Evolutionary conservation across 352 stramenopile genomes (phyloP), one percentile per base, ranked within the genome.

Genomic region (Phytophthora chlamydospora): DNA sequence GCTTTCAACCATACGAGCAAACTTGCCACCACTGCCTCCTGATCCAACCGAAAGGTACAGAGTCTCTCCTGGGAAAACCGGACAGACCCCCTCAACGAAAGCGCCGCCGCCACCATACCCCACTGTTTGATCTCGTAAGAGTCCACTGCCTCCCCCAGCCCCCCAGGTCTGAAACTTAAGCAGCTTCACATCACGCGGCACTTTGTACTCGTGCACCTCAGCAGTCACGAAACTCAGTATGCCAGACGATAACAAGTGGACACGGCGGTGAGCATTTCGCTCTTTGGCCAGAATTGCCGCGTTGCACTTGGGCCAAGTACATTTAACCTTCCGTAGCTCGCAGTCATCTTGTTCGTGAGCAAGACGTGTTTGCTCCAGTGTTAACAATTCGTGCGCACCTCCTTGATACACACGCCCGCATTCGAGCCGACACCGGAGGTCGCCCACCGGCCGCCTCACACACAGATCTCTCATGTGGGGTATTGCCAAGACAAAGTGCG

Each of bases 101-200:
- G 82, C 82, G 4, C 84, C 84, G 8, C 84, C 84, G 19, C 84
- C 84, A 14, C 84, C 84, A 29, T 79, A 67, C 4, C 84, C 84
- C 9, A 76, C 58, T 6, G 55, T 73, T 45, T 90, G 81, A 11
- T 55, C 53, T 16, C 75, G 73, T 13, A 91, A 61, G 13, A 85
- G 61, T 3, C 84, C 84, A 16, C 80, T 91, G n/a, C 82, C 84
- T 11, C 82, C 84, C 13, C 84, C 84, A 4, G 63, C 82, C 17
- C 85, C 85, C 85, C 85, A 91, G 16, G 73, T 80, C 43, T 93
- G 85, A 12, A 91, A 35, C 46, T 93, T 91, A 42, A 93, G 62
- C 24, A 75, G 43, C 36, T 80, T 86, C 29, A 78, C 71, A 33
- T 84, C 84, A 11, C 78, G 80, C 0, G 84, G 80, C 8, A 93